phyloP scores from a whole-genome alignment of 441 rosid species.

The Theobroma grandiflorum region DNA sequence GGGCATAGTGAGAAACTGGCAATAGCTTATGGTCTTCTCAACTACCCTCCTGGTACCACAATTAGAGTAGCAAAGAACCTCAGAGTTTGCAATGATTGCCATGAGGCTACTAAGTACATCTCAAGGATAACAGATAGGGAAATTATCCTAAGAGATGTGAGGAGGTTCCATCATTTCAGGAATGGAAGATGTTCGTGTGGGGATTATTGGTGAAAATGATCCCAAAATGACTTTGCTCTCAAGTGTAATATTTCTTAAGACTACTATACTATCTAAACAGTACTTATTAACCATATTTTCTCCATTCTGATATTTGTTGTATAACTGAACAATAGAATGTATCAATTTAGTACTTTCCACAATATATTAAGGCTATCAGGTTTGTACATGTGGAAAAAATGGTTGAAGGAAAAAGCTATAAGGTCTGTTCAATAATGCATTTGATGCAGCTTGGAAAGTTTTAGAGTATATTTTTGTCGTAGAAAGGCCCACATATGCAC shows the following conservation, averaged over 20 bases:
- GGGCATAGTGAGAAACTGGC: conserved; percentile 95
- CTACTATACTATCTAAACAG: neutral
- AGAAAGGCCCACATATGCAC: too few species aligned
- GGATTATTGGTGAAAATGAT: conserved; percentile 73
- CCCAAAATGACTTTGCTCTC: conserved; percentile 5
- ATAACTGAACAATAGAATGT: neutral
- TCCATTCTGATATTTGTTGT: neutral
- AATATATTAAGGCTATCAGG: neutral
- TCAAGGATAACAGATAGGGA: conserved; percentile 75
- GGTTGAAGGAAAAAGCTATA: neutral
- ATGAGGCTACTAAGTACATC: conserved; percentile 73
- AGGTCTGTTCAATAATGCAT: too few species aligned
- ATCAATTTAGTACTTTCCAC: neutral
- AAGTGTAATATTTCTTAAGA: neutral
- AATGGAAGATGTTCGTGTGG: conserved; percentile 84
- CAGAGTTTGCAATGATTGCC: conserved; percentile 90
- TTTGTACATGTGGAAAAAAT: neutral
- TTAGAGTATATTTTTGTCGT: too few species aligned
- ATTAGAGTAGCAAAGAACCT: conserved; percentile 90
- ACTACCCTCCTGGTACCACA: conserved; percentile 69
- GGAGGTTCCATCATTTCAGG: conserved; percentile 87
- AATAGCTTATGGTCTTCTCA: conserved; percentile 83
- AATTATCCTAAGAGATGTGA: conserved; percentile 78
- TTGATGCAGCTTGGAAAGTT: too few species aligned
- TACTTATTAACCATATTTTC: neutral